These are phyloP conservation scores for Eruca vesicaria DNA, from an alignment of 441 rosid species.

Conservation along the genomic window DNA sequence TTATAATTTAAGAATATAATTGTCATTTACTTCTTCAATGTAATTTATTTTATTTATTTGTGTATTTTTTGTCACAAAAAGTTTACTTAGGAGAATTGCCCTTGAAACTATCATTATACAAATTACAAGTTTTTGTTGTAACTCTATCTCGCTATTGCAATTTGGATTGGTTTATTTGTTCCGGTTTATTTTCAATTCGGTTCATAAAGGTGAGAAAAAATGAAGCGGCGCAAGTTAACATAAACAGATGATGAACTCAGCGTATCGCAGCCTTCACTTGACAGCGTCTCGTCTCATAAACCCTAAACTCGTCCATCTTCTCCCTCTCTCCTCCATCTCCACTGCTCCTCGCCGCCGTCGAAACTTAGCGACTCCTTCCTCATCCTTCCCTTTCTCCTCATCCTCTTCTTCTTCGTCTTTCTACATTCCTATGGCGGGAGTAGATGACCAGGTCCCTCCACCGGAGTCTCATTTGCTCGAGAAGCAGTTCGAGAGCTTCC, in stretches of 20 bases:
- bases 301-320: slow-evolving; percentile 47
- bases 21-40: too few relatives aligned
- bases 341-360: slow-evolving; percentile 19
- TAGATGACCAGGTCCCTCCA: slow-evolving; percentile 31
- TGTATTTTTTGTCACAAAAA: too few relatives aligned
- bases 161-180: too few relatives aligned
- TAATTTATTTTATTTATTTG: too few relatives aligned
- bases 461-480: slow-evolving; percentile 45
- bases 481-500: slow-evolving; percentile 78
- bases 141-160: too few relatives aligned
- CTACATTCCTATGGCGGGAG: slow-evolving; percentile 40
- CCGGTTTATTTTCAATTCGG: too few relatives aligned
- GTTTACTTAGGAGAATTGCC: too few relatives aligned
- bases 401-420: slow-evolving; percentile 28
- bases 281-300: slow-evolving; percentile 41
- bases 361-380: slow-evolving; percentile 14
- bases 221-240: slow-evolving; percentile 8
- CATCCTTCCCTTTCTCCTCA: slow-evolving; percentile 14
- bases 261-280: slow-evolving; percentile 53
- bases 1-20: too few relatives aligned
- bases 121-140: too few relatives aligned
- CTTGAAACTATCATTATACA: too few relatives aligned
- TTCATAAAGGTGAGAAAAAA: neutral
- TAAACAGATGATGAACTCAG: slow-evolving; percentile 46
- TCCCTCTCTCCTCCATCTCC: slow-evolving; percentile 23